Evolutionary conservation across 129 eudicot species (phyloP), one percentile per base, ranked within the genome.

Genomic region (Arctium lappa): DNA sequence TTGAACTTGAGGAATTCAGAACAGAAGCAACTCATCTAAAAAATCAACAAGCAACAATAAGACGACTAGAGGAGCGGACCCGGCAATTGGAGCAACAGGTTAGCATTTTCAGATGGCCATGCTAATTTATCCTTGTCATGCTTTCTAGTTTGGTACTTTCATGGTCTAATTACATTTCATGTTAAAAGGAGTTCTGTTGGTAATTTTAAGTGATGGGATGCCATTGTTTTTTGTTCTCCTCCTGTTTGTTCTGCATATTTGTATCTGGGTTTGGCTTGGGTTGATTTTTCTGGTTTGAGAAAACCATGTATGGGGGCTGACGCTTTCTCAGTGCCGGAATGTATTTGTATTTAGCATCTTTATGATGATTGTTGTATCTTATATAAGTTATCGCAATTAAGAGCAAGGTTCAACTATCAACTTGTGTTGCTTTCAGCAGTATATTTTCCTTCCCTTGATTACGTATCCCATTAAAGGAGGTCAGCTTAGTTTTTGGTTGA

Each of bases 71-170:
- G 88, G 99, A 95, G 75, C 95, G 99, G 7, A 91, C 88, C 85
- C 97, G 99, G 29, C 99, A 91, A 81, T 87, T 95, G 75, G 99
- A 95, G 81, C 98, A 91, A 84, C 97, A 93, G 98, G 97, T 91
- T 74, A 71, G 69, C 80, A 60, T 80, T 79, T 78, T 6, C 74
- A 46, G 5, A 42, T n/a, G 10, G 31, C 32, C 70, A 63, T 63
- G 12, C 32, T 63, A 63, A 62, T 62, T 62, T 62, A 62, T 62
- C 10, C 12, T 2, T 27, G 10, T 18, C 70, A 63, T 63, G 70
- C 18, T 40, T 38, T 78, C 60, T 39, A 9, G n/a, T 32, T 22
- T 39, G 5, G 68, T 22, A 29, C 15, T 6, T 63, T 63, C 70
- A 2, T 63, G 70, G 9, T 63, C 27, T 15, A 56, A 56, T 56